Evolutionary conservation across 495 filamentous ascomycete species (phyloP).

Genomic region (Endocarpon pusillum): DNA sequence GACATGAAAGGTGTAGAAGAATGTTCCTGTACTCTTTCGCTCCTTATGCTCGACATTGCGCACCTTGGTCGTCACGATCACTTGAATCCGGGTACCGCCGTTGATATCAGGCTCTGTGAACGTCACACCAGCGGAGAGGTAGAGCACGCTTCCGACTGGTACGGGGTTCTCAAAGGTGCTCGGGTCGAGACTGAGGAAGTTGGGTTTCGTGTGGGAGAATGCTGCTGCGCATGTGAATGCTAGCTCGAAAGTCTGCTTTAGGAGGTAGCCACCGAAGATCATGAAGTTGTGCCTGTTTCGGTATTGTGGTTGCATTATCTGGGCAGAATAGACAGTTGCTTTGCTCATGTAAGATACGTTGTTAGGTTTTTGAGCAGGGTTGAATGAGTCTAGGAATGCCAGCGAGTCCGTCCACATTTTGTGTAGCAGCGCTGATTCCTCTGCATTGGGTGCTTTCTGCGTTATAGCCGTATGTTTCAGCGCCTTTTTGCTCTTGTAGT

Average conservation of each 20-base stretch:
- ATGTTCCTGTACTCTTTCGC: conserved; percentile 60
- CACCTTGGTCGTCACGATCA: conserved; percentile 62
- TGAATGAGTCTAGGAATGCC: conserved; percentile 37
- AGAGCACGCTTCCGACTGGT: conserved; percentile 67
- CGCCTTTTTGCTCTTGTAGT: conserved; percentile 58
- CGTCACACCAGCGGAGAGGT: conserved; percentile 57
- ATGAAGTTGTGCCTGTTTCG: conserved; percentile 77
- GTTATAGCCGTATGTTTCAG: conserved; percentile 43
- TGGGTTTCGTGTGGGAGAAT: conserved; percentile 56
- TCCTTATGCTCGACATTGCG: conserved; percentile 61
- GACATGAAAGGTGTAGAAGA: conserved; percentile 75
- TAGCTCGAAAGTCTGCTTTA: conserved; percentile 70
- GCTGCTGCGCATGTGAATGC: conserved; percentile 80
- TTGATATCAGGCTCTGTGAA: conserved; percentile 52
- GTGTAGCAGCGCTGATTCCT: conserved; percentile 65
- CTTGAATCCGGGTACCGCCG: conserved; percentile 42
- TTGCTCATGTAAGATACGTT: conserved; percentile 51
- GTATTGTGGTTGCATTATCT: conserved; percentile 79
- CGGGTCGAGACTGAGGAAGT: conserved; percentile 62
- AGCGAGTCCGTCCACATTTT: conserved; percentile 61
- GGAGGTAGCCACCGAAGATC: conserved; percentile 77
- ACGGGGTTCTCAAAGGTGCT: conserved; percentile 74
- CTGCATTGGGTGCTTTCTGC: conserved; percentile 56
- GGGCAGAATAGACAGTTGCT: conserved; percentile 49
- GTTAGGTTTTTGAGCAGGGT: conserved; percentile 28